These are phyloP conservation scores for Xylaria scruposa DNA, from an alignment of 495 filamentous ascomycete genomes.

Conservation along the genomic window DNA sequence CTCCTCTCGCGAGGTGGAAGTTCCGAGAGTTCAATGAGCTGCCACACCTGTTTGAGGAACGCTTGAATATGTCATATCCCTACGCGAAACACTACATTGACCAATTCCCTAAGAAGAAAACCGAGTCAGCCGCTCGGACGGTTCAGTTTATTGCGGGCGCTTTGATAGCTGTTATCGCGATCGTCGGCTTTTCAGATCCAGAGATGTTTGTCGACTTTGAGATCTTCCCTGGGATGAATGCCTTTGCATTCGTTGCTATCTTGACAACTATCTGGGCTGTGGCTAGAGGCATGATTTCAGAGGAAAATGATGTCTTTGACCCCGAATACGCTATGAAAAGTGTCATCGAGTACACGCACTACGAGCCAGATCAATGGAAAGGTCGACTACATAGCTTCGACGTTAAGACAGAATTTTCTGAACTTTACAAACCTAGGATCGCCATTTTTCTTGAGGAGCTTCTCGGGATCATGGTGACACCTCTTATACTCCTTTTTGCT, in stretches of 20 bases:
- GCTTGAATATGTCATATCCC: conserved; percentile 92
- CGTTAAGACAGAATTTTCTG: conserved; percentile 80
- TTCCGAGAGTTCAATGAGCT: conserved; percentile 99
- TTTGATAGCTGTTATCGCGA: conserved; percentile 78
- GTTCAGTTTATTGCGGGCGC: conserved; percentile 88
- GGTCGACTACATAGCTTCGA: conserved; percentile 88
- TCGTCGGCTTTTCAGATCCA: conserved; percentile 82
- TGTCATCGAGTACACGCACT: conserved; percentile 91
- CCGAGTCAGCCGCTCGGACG: conserved; percentile 78
- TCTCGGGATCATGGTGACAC: conserved; percentile 88
- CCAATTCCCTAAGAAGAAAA: conserved; percentile 96
- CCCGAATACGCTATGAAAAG: conserved; percentile 86
- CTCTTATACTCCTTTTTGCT: conserved; percentile 85
- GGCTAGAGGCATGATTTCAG: conserved; percentile 77
- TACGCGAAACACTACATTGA: conserved; percentile 92
- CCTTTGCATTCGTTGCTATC: conserved; percentile 47
- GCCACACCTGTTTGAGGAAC: conserved; percentile 85
- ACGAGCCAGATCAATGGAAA: conserved; percentile 86
- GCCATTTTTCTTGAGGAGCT: conserved; percentile 93
- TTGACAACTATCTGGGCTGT: conserved; percentile 74
- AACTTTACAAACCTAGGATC: conserved; percentile 86
- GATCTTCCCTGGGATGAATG: conserved; percentile 67
- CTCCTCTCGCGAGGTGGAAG: conserved; percentile 94
- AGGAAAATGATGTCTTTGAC: conserved; percentile 89
- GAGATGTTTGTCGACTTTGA: conserved; percentile 93